Evolutionary conservation across 2,329 filamentous ascomycete genomes (phyloP).

Genomic region (Stagonosporopsis chrysanthemi): DNA sequence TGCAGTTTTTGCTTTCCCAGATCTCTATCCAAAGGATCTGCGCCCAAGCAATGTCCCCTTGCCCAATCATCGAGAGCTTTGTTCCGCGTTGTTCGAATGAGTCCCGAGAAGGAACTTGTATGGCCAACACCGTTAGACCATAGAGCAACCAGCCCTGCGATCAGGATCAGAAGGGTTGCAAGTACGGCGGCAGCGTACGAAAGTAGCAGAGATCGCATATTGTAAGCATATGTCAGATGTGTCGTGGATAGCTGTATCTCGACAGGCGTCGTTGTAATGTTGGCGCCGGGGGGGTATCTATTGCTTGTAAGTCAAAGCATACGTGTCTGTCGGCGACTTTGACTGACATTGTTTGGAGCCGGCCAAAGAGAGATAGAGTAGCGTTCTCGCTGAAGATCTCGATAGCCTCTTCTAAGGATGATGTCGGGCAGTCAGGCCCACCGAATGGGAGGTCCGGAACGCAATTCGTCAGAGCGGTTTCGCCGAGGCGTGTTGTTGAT

Average conservation of each 20-base stretch:
- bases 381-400: background rate
- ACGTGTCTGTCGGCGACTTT: background rate
- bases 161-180: background rate
- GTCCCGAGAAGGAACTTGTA: background rate
- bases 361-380: background rate
- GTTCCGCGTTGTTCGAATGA: background rate
- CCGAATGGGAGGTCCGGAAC: background rate
- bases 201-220: background rate
- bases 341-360: background rate
- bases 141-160: background rate
- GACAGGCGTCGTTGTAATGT: background rate
- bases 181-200: background rate
- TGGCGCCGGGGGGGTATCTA: background rate
- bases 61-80: background rate
- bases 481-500: background rate
- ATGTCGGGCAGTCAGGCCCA: background rate
- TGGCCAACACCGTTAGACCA: background rate
- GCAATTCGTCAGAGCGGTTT: background rate
- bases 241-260: background rate
- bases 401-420: background rate
- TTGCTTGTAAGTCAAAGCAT: background rate
- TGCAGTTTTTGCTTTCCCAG: background rate
- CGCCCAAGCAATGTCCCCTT: background rate
- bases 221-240: background rate
- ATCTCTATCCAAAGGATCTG: background rate